Conservation (phyloP, 169 alveolate species). For the Plasmodium cynomolgi region DNA sequence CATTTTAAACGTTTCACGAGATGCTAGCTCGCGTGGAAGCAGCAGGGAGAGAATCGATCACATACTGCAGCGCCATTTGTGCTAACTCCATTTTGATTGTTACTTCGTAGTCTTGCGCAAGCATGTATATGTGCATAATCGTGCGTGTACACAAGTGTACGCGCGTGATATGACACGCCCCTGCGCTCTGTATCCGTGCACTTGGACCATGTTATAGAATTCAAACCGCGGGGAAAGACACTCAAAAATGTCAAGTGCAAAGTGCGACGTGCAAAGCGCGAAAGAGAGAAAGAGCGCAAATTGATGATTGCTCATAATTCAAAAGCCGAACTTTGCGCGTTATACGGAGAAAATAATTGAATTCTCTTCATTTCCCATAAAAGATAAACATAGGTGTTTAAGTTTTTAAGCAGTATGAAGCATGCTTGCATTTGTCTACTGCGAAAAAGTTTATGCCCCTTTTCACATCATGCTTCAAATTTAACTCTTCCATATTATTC, state of each 20-base stretch:
- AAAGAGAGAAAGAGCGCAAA: background rate
- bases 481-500: background rate
- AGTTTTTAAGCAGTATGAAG: background rate
- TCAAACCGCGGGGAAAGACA: background rate
- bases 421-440: slow-evolving; percentile 24
- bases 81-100: background rate
- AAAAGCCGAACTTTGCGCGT: background rate
- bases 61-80: background rate
- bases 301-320: background rate
- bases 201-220: background rate
- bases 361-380: background rate
- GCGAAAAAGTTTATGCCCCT: slow-evolving; percentile 9
- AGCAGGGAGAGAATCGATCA: background rate
- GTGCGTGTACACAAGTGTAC: background rate
- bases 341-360: background rate
- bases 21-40: background rate
- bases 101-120: background rate
- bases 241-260: background rate
- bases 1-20: background rate
- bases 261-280: background rate
- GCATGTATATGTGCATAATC: background rate
- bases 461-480: background rate
- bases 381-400: background rate
- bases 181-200: background rate
- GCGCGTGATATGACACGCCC: background rate